phyloP scores from a whole-genome alignment of 345 rosid genomes.

The Hibiscus tridactylites region DNA sequence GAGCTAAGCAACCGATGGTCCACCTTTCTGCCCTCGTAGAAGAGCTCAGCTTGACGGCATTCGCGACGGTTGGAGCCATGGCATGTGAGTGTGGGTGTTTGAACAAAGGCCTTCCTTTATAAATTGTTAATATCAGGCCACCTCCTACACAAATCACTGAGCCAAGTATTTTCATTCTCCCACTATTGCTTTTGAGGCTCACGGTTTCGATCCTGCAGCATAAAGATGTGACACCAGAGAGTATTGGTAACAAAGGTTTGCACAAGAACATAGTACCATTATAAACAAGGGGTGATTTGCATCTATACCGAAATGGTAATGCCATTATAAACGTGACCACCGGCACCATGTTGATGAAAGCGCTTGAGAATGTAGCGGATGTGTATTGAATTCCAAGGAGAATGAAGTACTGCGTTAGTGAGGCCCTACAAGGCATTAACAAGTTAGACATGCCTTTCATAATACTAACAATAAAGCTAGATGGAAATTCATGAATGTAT shows the following conservation, averaged over 20 bases:
- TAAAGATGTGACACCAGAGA: not conserved
- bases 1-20: conserved; percentile 38
- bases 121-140: conserved; percentile 29
- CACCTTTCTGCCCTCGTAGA: conserved; percentile 26
- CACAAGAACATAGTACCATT: not conserved
- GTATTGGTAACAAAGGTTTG: not conserved
- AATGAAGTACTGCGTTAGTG: conserved; percentile 48
- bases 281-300: not conserved
- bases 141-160: conserved; percentile 36
- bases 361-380: conserved; percentile 58
- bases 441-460: not conserved
- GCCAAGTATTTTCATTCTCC: conserved; percentile 36
- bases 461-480: not conserved
- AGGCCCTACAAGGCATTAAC: conserved; percentile 29
- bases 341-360: conserved; percentile 58
- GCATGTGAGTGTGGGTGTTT: conserved; percentile 8
- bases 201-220: conserved; percentile 42
- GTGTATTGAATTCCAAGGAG: conserved; percentile 55
- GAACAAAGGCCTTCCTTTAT: conserved; percentile 42
- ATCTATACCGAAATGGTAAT: conserved; percentile 45
- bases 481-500: not conserved
- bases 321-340: conserved; percentile 56
- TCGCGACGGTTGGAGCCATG: conserved; percentile 7
- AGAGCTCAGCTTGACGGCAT: not conserved
- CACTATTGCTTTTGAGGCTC: conserved; percentile 25